phyloP scores from a whole-genome alignment of 768 basidiomycete genomes.

The Cytidiella melzeri region DNA sequence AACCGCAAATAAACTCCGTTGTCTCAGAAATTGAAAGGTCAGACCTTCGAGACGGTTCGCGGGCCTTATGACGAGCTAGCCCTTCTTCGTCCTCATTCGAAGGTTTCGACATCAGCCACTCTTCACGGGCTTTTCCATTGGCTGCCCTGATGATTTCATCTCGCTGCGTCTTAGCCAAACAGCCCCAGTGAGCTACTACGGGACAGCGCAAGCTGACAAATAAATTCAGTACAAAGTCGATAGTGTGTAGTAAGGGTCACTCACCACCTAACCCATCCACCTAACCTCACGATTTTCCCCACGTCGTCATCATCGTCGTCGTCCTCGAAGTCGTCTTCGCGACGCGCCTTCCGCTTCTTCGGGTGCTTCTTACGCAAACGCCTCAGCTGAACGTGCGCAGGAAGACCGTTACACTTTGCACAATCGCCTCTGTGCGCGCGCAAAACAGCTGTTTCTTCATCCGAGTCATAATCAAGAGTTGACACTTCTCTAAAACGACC shows the following conservation, averaged over 20 bases:
- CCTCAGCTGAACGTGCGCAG: slow-evolving; percentile 48
- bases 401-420: slow-evolving; percentile 60
- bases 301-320: slow-evolving; percentile 53
- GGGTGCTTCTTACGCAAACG: neutral
- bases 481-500: slow-evolving; percentile 39
- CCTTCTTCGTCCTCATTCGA: slow-evolving; percentile 9
- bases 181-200: slow-evolving; percentile 71
- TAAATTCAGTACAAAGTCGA: neutral
- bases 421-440: slow-evolving; percentile 57
- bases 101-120: slow-evolving; percentile 23
- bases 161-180: slow-evolving; percentile 56
- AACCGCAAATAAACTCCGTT: slow-evolving; percentile 74
- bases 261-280: slow-evolving; percentile 85
- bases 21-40: slow-evolving; percentile 48
- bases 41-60: slow-evolving; percentile 37
- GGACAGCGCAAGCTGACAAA: slow-evolving; percentile 64
- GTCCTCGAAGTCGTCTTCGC: slow-evolving; percentile 29
- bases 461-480: slow-evolving; percentile 40
- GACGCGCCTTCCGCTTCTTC: slow-evolving; percentile 9
- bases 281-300: slow-evolving; percentile 43
- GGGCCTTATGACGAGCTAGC: slow-evolving; percentile 9
- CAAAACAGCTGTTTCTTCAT: slow-evolving; percentile 47
- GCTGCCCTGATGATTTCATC: slow-evolving; percentile 71
- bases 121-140: slow-evolving; percentile 41
- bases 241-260: too few species aligned